Percentiles rank a stretch among this genome's conserved stretches.
phyloP scores from a whole-genome alignment of 176 grass and related monocot genomes.

The Eleusine coracana region DNA sequence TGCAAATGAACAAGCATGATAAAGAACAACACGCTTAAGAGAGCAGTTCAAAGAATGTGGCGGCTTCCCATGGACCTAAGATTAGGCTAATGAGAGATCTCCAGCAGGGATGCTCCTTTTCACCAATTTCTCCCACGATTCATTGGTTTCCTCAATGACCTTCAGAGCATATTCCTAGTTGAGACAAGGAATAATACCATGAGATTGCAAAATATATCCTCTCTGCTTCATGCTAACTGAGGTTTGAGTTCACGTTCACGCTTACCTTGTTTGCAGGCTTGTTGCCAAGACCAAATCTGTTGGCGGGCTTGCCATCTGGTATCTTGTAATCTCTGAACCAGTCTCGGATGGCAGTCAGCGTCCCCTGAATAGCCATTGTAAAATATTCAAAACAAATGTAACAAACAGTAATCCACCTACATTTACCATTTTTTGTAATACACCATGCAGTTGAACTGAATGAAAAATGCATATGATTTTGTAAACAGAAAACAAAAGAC shows the following conservation, averaged over 20 bases:
- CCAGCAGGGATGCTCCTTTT: slow-evolving; percentile 91
- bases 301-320: slow-evolving; percentile 96
- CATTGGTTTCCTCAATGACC: slow-evolving; percentile 90
- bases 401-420: slow-evolving; percentile 13
- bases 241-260: neutral
- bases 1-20: slow-evolving; percentile 26
- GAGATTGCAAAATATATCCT: slow-evolving; percentile 15
- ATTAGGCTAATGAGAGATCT: slow-evolving; percentile 84
- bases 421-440: neutral
- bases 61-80: slow-evolving; percentile 19
- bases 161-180: slow-evolving; percentile 92
- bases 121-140: slow-evolving; percentile 92
- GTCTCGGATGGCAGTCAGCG: slow-evolving; percentile 89
- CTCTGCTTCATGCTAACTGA: slow-evolving; percentile 6
- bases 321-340: slow-evolving; percentile 99
- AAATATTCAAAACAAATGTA: slow-evolving; percentile 25
- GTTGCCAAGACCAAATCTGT: slow-evolving; percentile 88
- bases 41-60: slow-evolving; percentile 38
- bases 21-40: slow-evolving; percentile 18
- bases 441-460: neutral
- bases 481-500: slow-evolving; percentile 3
- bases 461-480: slow-evolving; percentile 4
- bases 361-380: slow-evolving; percentile 59
- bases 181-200: slow-evolving; percentile 33
- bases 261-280: slow-evolving; percentile 89